Percentiles rank a stretch among this genome's conserved stretches.
These are phyloP conservation scores for Bryopsis sp. DNA, from an alignment of 139 green algal genomes.

Conservation along the genomic window DNA sequence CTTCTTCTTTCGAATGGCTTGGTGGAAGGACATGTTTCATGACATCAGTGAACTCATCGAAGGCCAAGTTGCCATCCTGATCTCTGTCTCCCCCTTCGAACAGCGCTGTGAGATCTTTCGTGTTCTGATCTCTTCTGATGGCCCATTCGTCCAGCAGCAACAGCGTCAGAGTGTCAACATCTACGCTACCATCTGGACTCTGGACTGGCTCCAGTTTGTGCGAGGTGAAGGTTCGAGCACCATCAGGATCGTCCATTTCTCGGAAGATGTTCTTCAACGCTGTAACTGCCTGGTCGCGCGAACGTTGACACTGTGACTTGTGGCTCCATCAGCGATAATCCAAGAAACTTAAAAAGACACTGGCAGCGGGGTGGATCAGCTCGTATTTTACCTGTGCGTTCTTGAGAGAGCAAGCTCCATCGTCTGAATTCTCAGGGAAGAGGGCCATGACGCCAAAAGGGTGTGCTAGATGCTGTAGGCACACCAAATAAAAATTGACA, in stretches of 20 bases:
- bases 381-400: not conserved
- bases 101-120: not conserved
- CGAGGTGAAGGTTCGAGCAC: not conserved
- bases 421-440: not conserved
- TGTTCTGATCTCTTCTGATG: not conserved
- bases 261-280: not conserved
- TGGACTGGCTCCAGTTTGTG: not conserved
- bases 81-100: not conserved
- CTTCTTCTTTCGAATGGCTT: too few relatives aligned
- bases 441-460: not conserved
- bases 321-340: too few relatives aligned
- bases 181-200: not conserved
- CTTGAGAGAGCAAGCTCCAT: not conserved
- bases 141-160: not conserved
- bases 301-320: too few relatives aligned
- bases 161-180: not conserved
- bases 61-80: not conserved
- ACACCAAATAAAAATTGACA: constrained; percentile 19
- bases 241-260: not conserved
- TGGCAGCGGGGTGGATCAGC: too few relatives aligned
- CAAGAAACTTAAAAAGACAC: too few relatives aligned
- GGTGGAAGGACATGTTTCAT: not conserved
- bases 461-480: constrained; percentile 1
- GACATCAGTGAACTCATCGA: not conserved
- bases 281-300: not conserved